Conservation (phyloP, 2,329 filamentous ascomycete genomes). For the Fusarium nisikadoi region DNA sequence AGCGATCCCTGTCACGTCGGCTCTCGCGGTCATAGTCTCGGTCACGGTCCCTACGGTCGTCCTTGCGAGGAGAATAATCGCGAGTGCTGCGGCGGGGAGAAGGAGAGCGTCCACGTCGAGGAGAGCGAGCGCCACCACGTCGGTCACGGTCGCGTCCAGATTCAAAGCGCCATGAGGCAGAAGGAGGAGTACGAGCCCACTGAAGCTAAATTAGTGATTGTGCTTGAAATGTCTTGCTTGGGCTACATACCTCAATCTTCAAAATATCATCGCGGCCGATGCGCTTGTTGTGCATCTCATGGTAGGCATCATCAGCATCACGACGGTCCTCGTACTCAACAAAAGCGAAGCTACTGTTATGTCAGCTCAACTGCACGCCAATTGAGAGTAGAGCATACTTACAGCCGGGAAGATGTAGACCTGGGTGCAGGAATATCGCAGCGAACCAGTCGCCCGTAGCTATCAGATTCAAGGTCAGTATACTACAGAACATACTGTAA, state of each 20-base stretch:
- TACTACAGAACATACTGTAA: conserved; percentile 52
- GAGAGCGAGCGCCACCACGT: conserved; percentile 67
- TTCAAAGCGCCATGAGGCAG: conserved; percentile 98
- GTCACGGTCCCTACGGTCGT: conserved; percentile 84
- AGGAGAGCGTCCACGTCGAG: conserved; percentile 77
- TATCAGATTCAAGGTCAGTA: conserved; percentile 62
- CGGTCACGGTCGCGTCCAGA: conserved; percentile 83
- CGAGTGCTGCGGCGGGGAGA: conserved; percentile 80
- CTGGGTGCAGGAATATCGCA: conserved; percentile 98
- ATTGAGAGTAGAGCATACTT: conserved; percentile 58
- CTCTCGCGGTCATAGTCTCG: conserved; percentile 81
- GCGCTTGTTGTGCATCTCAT: conserved; percentile 99
- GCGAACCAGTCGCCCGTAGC: conserved; percentile 96
- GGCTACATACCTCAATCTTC: conserved; percentile 87
- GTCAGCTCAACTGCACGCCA: conserved; percentile 14
- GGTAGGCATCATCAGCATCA: conserved; percentile 98
- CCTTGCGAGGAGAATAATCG: conserved; percentile 88
- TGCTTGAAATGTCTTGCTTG: neutral
- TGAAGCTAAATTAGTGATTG: conserved; percentile 51
- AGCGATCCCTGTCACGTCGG: conserved; percentile 80
- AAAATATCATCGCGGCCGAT: conserved; percentile 93
- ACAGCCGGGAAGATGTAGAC: conserved; percentile 94
- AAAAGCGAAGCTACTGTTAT: conserved; percentile 80
- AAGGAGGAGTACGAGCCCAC: conserved; percentile 98
- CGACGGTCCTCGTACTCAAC: conserved; percentile 99